Conservation (phyloP, 73 alveolate genomes). For the Uronychia binucleata region DNA sequence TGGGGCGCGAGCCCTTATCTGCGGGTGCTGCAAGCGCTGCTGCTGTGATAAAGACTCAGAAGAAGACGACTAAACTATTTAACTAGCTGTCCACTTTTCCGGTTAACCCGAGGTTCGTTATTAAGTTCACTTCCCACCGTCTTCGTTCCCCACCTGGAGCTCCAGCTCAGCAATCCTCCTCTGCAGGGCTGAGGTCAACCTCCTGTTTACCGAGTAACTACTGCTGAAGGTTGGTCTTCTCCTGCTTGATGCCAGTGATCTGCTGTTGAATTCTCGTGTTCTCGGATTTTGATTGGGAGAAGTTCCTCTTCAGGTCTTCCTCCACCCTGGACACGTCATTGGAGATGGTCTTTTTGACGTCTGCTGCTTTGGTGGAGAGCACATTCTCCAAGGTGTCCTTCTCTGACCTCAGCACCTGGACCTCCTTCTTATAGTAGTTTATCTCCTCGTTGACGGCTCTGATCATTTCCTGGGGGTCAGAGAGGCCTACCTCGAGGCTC, state of each 20-base stretch:
- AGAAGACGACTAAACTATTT: no score
- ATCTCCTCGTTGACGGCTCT: slow-evolving; percentile 9
- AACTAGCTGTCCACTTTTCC: no score
- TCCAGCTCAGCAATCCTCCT: slow-evolving; percentile 92
- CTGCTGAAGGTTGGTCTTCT: slow-evolving; percentile 82
- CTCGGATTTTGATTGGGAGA: slow-evolving; percentile 71
- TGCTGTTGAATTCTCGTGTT: slow-evolving; percentile 79
- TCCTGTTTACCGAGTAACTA: slow-evolving; percentile 10
- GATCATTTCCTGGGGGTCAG: not conserved
- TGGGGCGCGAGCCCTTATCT: not conserved
- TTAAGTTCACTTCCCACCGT: slow-evolving; percentile 3
- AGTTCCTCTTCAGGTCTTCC: slow-evolving; percentile 60
- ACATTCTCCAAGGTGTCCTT: slow-evolving; percentile 74
- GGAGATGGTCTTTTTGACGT: slow-evolving; percentile 68
- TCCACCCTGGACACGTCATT: slow-evolving; percentile 70
- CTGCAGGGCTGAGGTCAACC: slow-evolving; percentile 59
- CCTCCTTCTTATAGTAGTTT: slow-evolving; percentile 60
- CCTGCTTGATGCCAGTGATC: slow-evolving; percentile 85
- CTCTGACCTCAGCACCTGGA: slow-evolving; percentile 67
- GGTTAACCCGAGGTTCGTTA: not conserved
- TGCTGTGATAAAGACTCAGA: not conserved
- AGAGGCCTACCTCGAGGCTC: not conserved
- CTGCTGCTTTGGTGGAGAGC: slow-evolving; percentile 66
- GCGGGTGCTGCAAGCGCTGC: not conserved
- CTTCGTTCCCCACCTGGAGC: slow-evolving; percentile 84